phyloP scores from a whole-genome alignment of 1,139 yeast species.

The Yamadazyma spencermartinsiae region DNA sequence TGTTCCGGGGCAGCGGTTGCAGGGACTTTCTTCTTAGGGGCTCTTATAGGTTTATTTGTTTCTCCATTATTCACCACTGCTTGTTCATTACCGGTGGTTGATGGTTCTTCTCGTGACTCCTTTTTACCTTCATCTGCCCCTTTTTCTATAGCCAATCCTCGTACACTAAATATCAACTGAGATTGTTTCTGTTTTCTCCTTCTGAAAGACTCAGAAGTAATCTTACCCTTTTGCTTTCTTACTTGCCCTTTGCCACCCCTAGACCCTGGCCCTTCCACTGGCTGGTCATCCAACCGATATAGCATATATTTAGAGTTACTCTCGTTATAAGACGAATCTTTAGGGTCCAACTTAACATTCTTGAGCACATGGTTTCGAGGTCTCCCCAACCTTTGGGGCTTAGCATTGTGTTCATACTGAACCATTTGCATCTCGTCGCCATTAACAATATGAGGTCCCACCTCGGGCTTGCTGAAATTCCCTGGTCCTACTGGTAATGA shows the following conservation, averaged over 20 bases:
- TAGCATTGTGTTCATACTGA: conserved; percentile 34
- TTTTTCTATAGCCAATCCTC: conserved; percentile 3
- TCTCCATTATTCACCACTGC: background rate
- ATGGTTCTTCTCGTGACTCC: background rate
- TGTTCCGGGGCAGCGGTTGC: too few relatives aligned
- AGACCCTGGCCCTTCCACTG: conserved; percentile 47
- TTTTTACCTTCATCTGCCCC: background rate
- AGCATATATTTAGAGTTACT: conserved; percentile 35
- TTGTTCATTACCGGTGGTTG: too few relatives aligned
- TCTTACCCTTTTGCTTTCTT: conserved; percentile 28
- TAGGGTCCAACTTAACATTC: conserved; percentile 17
- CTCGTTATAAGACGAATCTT: conserved; percentile 31
- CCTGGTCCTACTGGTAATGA: background rate
- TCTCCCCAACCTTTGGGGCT: conserved; percentile 36
- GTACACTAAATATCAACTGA: conserved; percentile 14
- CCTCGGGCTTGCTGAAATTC: too few relatives aligned
- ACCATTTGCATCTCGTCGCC: conserved; percentile 21
- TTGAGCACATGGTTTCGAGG: conserved; percentile 31
- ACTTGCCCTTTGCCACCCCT: conserved; percentile 37
- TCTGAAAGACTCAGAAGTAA: conserved; percentile 23
- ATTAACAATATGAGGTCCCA: background rate
- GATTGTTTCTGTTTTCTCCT: conserved; percentile 25
- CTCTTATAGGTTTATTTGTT: background rate
- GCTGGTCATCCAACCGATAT: conserved; percentile 38
- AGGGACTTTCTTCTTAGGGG: conserved; percentile 1